These are phyloP conservation scores for Ephemerocybe angulata DNA, from an alignment of 768 basidiomycete species.

Conservation along the genomic window DNA sequence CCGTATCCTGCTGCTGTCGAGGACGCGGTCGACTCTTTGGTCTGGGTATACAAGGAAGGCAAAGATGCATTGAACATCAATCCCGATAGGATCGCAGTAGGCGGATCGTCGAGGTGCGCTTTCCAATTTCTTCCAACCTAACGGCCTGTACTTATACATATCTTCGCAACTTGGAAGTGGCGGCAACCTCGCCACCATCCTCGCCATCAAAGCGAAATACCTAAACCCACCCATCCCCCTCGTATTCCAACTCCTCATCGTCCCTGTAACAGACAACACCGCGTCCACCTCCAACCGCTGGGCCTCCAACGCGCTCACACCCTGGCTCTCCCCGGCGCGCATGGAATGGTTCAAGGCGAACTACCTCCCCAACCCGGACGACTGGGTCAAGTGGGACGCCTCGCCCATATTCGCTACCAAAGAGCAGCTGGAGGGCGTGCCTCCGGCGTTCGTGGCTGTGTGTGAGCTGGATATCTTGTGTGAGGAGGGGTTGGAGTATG, in stretches of 20 bases:
- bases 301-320: conserved; percentile 53
- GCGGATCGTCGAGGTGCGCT: conserved; percentile 66
- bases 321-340: conserved; percentile 55
- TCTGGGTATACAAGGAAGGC: conserved; percentile 57
- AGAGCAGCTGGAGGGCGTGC: conserved; percentile 45
- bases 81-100: conserved; percentile 56
- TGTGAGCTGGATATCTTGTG: conserved; percentile 64
- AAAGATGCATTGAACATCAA: conserved; percentile 44
- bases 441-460: conserved; percentile 60
- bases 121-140: background rate
- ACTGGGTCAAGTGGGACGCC: conserved; percentile 62
- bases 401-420: conserved; percentile 70
- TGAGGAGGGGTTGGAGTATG: conserved; percentile 65
- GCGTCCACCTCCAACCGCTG: conserved; percentile 43
- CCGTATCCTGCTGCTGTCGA: conserved; percentile 70
- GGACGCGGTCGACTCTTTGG: conserved; percentile 63
- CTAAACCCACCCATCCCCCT: conserved; percentile 48
- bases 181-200: conserved; percentile 64
- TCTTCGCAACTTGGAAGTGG: conserved; percentile 39
- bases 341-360: conserved; percentile 75
- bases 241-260: conserved; percentile 60
- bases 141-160: background rate
- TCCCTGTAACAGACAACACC: conserved; percentile 74
- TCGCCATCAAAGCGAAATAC: conserved; percentile 67
- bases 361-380: conserved; percentile 61